Conservation (phyloP, 2,329 filamentous ascomycete genomes). For the Metarhizium rileyi region DNA sequence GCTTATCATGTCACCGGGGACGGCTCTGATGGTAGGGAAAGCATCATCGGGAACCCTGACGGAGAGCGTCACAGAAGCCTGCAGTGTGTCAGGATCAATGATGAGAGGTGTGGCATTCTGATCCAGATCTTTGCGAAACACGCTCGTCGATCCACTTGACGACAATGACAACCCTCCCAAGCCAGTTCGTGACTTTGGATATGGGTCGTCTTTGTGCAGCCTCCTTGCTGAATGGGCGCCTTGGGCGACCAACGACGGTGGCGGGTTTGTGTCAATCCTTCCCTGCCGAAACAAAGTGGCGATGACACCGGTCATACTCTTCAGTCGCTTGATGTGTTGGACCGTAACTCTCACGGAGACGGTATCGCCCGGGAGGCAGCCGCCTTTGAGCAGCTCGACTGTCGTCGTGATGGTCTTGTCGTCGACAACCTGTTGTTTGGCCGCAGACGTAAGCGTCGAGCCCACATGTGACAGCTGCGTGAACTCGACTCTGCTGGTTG, state of each 20-base stretch:
- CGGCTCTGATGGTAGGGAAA: slow-evolving; percentile 83
- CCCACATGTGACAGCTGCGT: slow-evolving; percentile 23
- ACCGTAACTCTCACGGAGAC: slow-evolving; percentile 73
- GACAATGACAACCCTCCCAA: slow-evolving; percentile 79
- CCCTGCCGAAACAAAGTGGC: slow-evolving; percentile 87
- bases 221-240: slow-evolving; percentile 54
- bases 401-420: slow-evolving; percentile 79
- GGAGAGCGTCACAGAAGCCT: slow-evolving; percentile 69
- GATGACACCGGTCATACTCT: slow-evolving; percentile 87
- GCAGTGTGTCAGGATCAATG: slow-evolving; percentile 70
- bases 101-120: slow-evolving; percentile 85
- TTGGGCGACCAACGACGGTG: slow-evolving; percentile 37
- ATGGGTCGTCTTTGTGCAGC: slow-evolving; percentile 71
- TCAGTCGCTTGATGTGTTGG: slow-evolving; percentile 79
- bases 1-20: slow-evolving; percentile 87
- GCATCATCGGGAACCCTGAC: slow-evolving; percentile 82
- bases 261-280: slow-evolving; percentile 69
- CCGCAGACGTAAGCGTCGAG: slow-evolving; percentile 19
- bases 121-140: slow-evolving; percentile 91
- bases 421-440: slow-evolving; percentile 36
- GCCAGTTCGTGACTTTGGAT: slow-evolving; percentile 78
- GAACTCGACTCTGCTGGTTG: slow-evolving; percentile 43
- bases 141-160: slow-evolving; percentile 75
- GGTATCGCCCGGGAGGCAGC: slow-evolving; percentile 76
- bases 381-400: slow-evolving; percentile 71